phyloP scores from a whole-genome alignment of 179 eudicot species.

The Amaranthus tricolor region DNA sequence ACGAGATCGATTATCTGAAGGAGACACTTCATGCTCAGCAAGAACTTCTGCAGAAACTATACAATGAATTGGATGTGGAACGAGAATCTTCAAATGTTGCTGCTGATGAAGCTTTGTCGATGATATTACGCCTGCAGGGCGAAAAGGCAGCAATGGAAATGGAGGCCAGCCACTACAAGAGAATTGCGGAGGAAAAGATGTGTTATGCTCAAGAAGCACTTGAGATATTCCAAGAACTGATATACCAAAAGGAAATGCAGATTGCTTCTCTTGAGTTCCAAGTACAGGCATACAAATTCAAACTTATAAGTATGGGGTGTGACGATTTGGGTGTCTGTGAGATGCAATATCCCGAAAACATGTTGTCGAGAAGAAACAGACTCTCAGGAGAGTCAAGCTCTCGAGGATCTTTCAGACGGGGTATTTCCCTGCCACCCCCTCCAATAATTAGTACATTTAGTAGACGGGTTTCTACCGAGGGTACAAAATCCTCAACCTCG shows the following conservation, averaged over 20 bases:
- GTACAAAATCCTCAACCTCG: conserved; percentile 36
- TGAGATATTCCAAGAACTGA: conserved; percentile 62
- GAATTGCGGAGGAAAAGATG: conserved; percentile 88
- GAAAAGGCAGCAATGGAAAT: conserved; percentile 88
- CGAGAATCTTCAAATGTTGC: conserved; percentile 84
- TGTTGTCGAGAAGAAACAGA: conserved; percentile 45
- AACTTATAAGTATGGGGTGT: conserved; percentile 65
- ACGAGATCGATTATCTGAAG: conserved; percentile 47
- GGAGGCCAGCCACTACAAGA: conserved; percentile 89
- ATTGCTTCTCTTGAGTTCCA: conserved; percentile 76
- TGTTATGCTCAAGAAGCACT: conserved; percentile 74
- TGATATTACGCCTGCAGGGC: conserved; percentile 86
- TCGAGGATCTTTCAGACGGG: conserved; percentile 35
- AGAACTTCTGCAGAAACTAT: conserved; percentile 74
- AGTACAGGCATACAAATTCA: conserved; percentile 71
- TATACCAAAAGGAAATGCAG: conserved; percentile 91
- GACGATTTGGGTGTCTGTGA: conserved; percentile 48
- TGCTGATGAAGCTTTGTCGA: conserved; percentile 78
- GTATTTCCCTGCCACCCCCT: conserved; percentile 54
- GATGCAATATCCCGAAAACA: conserved; percentile 54
- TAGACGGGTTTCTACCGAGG: conserved; percentile 39
- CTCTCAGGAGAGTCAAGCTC: conserved; percentile 30
- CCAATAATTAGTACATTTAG: conserved; percentile 26
- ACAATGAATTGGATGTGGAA: conserved; percentile 77
- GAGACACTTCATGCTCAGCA: conserved; percentile 77